Evolutionary conservation across 345 rosid species (phyloP).

Genomic region (Crucihimalaya himalaica): DNA sequence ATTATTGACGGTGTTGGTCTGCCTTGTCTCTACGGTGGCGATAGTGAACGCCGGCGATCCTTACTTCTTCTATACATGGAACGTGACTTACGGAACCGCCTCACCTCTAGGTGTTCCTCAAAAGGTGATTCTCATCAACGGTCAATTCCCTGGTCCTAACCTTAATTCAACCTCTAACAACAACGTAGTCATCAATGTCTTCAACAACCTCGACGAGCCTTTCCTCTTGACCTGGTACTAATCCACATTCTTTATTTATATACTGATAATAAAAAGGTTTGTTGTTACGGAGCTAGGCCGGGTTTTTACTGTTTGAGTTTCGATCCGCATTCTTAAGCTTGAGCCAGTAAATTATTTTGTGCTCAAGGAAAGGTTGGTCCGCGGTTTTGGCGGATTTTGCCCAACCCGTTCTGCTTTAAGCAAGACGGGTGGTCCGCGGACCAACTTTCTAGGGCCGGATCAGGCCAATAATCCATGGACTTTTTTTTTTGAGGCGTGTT

Average conservation of each 20-base stretch:
- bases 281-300: not conserved
- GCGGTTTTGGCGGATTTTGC: no score
- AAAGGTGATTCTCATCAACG: constrained; percentile 70
- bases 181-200: constrained; percentile 68
- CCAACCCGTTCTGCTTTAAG: no score
- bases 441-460: no score
- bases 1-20: constrained; percentile 21
- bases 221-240: constrained; percentile 68
- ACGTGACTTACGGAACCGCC: constrained; percentile 70
- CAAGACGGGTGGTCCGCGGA: no score
- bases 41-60: constrained; percentile 47
- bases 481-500: not conserved
- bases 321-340: no score
- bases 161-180: constrained; percentile 74
- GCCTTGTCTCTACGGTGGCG: constrained; percentile 37
- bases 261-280: not conserved
- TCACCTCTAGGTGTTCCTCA: constrained; percentile 79
- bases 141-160: constrained; percentile 76
- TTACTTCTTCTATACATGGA: constrained; percentile 62
- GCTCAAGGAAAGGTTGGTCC: no score
- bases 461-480: not conserved
- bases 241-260: not conserved
- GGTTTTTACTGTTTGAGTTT: no score
- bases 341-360: no score
- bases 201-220: constrained; percentile 75